phyloP scores from a whole-genome alignment of 345 rosid genomes.

The Boechera retrofracta region DNA sequence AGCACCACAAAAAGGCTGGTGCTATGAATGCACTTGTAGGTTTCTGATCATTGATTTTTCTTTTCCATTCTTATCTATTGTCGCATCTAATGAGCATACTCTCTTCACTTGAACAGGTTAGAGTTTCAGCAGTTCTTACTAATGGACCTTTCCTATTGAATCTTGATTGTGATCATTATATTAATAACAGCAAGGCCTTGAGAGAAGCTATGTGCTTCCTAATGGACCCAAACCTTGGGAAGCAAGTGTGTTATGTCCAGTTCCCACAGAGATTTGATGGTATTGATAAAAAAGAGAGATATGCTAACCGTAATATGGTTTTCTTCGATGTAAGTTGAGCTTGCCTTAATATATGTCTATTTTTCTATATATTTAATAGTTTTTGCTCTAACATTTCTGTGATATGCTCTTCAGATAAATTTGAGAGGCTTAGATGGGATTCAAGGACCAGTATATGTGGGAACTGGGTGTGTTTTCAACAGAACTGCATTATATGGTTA shows the following conservation, averaged over 20 bases:
- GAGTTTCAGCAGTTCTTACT: slow-evolving; percentile 92
- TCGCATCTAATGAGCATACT: not conserved
- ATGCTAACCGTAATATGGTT: slow-evolving; percentile 89
- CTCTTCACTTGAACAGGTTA: slow-evolving; percentile 61
- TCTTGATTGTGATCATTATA: slow-evolving; percentile 96
- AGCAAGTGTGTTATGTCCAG: slow-evolving; percentile 89
- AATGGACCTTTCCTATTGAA: slow-evolving; percentile 92
- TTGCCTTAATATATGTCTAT: slow-evolving; percentile 2
- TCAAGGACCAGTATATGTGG: slow-evolving; percentile 98
- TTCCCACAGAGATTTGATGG: slow-evolving; percentile 97
- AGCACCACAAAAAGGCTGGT: slow-evolving; percentile 97
- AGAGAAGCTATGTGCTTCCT: slow-evolving; percentile 94
- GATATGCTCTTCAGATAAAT: slow-evolving; percentile 64
- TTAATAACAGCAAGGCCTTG: slow-evolving; percentile 90
- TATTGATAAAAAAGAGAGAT: slow-evolving; percentile 84
- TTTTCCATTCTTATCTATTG: slow-evolving; percentile 1
- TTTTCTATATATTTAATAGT: not conserved
- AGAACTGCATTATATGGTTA: slow-evolving; percentile 94
- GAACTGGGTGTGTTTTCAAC: slow-evolving; percentile 96
- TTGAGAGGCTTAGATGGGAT: slow-evolving; percentile 97
- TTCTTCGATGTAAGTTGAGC: slow-evolving; percentile 83
- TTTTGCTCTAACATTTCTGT: slow-evolving; percentile 1
- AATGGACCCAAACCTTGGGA: slow-evolving; percentile 94
- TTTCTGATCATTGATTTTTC: slow-evolving; percentile 21
- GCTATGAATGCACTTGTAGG: slow-evolving; percentile 94